A percentile compares a stretch with the other conserved stretches of the same genome.
Evolutionary conservation across 2,329 filamentous ascomycete genomes (phyloP).

Genomic region (Cladosporium sp.): DNA sequence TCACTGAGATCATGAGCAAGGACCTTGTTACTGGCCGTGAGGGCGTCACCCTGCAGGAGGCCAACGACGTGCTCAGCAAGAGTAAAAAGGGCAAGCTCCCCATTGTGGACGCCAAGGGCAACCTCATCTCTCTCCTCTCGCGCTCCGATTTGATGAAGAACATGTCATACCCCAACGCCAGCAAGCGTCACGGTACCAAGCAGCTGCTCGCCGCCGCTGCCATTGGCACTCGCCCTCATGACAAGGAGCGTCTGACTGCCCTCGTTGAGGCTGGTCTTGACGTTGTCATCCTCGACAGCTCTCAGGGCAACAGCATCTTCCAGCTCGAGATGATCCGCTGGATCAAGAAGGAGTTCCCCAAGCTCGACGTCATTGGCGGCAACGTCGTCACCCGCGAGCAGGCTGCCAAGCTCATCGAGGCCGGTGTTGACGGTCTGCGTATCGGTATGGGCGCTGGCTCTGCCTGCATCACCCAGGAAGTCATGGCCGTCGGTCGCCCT

Average conservation of each 20-base stretch:
- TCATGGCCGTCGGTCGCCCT: constrained; percentile 96
- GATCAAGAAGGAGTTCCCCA: constrained; percentile 79
- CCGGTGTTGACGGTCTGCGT: constrained; percentile 89
- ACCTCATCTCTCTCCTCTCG: constrained; percentile 73
- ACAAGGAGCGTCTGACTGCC: constrained; percentile 78
- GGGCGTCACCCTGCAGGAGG: constrained; percentile 78
- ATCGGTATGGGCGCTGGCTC: constrained; percentile 99
- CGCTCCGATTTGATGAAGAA: constrained; percentile 98
- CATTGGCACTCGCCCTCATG: constrained; percentile 89
- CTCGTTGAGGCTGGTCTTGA: constrained; percentile 93
- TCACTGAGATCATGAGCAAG: constrained; percentile 90
- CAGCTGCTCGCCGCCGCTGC: constrained; percentile 93
- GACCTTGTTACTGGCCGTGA: constrained; percentile 82
- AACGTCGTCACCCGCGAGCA: constrained; percentile 98
- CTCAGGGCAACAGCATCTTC: constrained; percentile 97
- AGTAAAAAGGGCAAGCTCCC: constrained; percentile 82
- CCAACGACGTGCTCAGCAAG: constrained; percentile 85
- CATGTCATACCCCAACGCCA: constrained; percentile 90
- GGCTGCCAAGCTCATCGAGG: constrained; percentile 83
- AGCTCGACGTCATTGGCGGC: constrained; percentile 90
- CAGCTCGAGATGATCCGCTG: constrained; percentile 98
- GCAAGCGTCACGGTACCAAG: constrained; percentile 94
- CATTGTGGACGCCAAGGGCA: constrained; percentile 44
- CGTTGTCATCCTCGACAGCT: constrained; percentile 91
- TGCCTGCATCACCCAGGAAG: constrained; percentile 98